Percentiles rank a stretch among this genome's conserved stretches.
Conservation (phyloP, 768 basidiomycete genomes). For the Tephrocybe rancida region DNA sequence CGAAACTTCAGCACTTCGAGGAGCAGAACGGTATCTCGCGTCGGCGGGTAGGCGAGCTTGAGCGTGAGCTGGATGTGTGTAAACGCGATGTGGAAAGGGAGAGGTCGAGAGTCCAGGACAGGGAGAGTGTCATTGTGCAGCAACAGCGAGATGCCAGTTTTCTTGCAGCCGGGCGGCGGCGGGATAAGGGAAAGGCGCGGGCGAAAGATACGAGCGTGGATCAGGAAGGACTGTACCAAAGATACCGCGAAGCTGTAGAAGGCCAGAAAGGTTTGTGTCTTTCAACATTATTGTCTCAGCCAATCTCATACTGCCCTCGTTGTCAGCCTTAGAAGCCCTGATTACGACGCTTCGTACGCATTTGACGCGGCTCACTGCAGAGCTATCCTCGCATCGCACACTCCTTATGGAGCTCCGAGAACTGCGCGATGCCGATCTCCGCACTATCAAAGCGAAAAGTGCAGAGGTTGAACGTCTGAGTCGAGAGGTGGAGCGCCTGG, state of each 20-base stretch:
- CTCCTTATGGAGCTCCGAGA: constrained; percentile 67
- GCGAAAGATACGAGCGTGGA: constrained; percentile 31
- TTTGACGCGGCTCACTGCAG: constrained; percentile 74
- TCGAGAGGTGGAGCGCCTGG: constrained; percentile 79
- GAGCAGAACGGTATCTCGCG: constrained; percentile 83
- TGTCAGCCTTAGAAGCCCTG: constrained; percentile 77
- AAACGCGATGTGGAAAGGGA: constrained; percentile 78
- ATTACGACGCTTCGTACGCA: constrained; percentile 75
- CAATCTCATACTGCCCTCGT: constrained; percentile 24
- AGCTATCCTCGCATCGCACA: constrained; percentile 76
- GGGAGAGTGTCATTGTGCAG: constrained; percentile 48
- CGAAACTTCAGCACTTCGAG: constrained; percentile 73
- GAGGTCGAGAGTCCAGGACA: constrained; percentile 62
- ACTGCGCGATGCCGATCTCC: constrained; percentile 64
- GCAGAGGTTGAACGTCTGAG: constrained; percentile 69
- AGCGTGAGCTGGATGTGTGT: constrained; percentile 82
- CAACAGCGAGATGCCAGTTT: constrained; percentile 30
- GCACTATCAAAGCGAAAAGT: constrained; percentile 58
- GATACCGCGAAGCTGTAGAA: constrained; percentile 79
- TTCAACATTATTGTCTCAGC: constrained; percentile 1
- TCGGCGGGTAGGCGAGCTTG: constrained; percentile 83
- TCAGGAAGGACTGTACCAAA: constrained; percentile 41
- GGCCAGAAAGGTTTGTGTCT: constrained; percentile 77
- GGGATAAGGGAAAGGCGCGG: constrained; percentile 41
- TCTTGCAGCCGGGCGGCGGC: constrained; percentile 22